phyloP scores from a whole-genome alignment of 352 stramenopile genomes.

The Globisporangium nodosum region DNA sequence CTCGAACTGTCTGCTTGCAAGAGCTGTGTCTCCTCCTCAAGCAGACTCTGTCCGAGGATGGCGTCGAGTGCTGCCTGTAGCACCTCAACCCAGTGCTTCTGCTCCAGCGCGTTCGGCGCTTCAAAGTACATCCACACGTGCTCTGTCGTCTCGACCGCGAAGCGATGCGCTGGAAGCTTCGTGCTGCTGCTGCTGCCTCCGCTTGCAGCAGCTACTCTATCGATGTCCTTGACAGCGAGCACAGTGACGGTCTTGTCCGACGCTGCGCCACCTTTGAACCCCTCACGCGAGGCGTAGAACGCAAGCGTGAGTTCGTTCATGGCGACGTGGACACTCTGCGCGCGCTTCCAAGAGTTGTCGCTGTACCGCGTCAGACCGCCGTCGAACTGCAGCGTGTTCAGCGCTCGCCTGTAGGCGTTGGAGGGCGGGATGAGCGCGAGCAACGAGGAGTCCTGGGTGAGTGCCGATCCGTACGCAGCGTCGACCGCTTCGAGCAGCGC shows the following conservation, averaged over 20 bases:
- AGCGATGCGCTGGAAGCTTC: slow-evolving; percentile 21
- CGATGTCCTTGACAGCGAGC: slow-evolving; percentile 15
- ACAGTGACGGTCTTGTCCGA: slow-evolving; percentile 7
- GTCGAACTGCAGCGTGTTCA: slow-evolving; percentile 35
- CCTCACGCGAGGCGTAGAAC: slow-evolving; percentile 55
- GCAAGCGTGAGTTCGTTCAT: slow-evolving; percentile 35
- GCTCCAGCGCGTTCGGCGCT: slow-evolving; percentile 26
- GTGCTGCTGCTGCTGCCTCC: slow-evolving; percentile 22
- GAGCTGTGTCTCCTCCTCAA: slow-evolving; percentile 25
- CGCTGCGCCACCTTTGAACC: slow-evolving; percentile 34
- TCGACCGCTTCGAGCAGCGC: slow-evolving; percentile 48
- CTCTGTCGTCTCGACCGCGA: slow-evolving; percentile 49
- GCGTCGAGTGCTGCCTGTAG: slow-evolving; percentile 47
- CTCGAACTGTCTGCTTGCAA: slow-evolving; percentile 4
- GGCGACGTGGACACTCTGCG: slow-evolving; percentile 38
- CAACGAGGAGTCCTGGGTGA: slow-evolving; percentile 27
- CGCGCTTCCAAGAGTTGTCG: slow-evolving; percentile 30
- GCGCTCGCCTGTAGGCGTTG: slow-evolving; percentile 20
- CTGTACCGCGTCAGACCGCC: slow-evolving; percentile 25
- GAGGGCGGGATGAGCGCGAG: slow-evolving; percentile 27
- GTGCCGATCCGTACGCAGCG: slow-evolving; percentile 24
- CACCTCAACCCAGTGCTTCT: slow-evolving; percentile 43
- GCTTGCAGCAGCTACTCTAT: slow-evolving; percentile 4
- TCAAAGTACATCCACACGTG: slow-evolving; percentile 46
- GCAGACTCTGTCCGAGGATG: slow-evolving; percentile 34